Evolutionary conservation across 163 green algal genomes (phyloP), one percentile per base, ranked within the genome.

Genomic region (Scenedesmus sp.): DNA sequence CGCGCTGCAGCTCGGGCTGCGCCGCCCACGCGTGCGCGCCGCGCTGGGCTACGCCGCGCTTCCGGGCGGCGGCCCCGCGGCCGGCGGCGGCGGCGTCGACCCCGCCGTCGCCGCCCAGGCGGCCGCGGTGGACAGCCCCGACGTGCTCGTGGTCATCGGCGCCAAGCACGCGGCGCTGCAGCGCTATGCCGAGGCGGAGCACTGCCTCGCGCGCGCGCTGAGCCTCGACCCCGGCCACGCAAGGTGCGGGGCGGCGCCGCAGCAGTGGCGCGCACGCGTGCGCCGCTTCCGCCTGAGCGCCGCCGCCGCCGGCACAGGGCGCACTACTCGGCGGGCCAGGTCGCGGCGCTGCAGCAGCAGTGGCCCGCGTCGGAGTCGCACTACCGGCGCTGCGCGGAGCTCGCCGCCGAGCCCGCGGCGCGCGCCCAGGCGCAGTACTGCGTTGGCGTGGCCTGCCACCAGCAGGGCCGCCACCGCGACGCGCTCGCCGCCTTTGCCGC

Each of bases 161-260:
- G 85, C 87, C 33, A 84, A 91, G 77, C 71, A 86, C 54, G 73
- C 63, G 24, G 84, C 87, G 1, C 73, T 83, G 42, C 66, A 86
- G 34, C 47, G 75, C 28, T 88, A 84, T 56, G 53, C 51, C 20
- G 47, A 84, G 31, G 87, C 87, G 18, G 36, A 86, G 72, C 80
- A 86, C 76, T 89, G 84, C 78, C 74, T 96, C 53, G 53, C 88
- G 24, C 64, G 83, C 36, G 80, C 91, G 14, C 57, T 92, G 74
- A 56, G 85, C 58, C 69, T 92, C 4, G 11, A 89, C 17, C 75
- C 75, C 18, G 29, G 48, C 4, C 54, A 72, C n/a, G 65, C 48
- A 28, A 44, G 77, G 77, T 83, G 67, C 47, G 56, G 31, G 13
- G 26, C 18, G 56, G 42, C 10, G 31, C 44, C 3, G 45, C n/a